Conservation (phyloP, 805 yeast genomes). For the Pichia phayaonensis region DNA sequence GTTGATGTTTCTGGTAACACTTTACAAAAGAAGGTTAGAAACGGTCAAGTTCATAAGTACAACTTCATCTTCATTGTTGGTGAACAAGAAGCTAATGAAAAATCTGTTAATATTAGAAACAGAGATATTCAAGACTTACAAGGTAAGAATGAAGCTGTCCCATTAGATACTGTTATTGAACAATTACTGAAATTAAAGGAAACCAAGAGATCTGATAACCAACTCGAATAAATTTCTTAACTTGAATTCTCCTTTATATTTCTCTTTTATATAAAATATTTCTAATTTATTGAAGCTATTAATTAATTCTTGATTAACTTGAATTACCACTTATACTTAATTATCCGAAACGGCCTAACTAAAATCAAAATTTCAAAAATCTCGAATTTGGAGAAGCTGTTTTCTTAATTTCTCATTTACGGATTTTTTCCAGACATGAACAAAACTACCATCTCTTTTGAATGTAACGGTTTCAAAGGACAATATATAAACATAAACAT, state of each 20-base stretch:
- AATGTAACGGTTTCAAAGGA: background rate
- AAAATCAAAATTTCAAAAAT: no score
- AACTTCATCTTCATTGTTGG: conserved; percentile 97
- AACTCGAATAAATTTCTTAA: conserved; percentile 17
- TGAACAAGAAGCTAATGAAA: conserved; percentile 76
- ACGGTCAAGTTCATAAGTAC: conserved; percentile 89
- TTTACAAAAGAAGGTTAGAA: conserved; percentile 95
- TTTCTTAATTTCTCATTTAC: background rate
- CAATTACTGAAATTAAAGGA: conserved; percentile 63
- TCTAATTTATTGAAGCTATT: background rate
- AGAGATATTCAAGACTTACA: conserved; percentile 92
- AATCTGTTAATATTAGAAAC: conserved; percentile 89
- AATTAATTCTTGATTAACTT: background rate
- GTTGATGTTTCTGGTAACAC: conserved; percentile 94
- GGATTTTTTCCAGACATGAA: background rate
- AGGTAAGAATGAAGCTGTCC: conserved; percentile 80
- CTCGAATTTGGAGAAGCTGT: no score
- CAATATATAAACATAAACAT: background rate
- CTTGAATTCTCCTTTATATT: background rate
- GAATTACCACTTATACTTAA: no score
- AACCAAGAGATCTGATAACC: conserved; percentile 69
- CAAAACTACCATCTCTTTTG: background rate
- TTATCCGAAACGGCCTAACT: no score
- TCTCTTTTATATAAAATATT: background rate
- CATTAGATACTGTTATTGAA: conserved; percentile 61